Conservation (phyloP, 768 basidiomycete species). For the Suillus decipiens region DNA sequence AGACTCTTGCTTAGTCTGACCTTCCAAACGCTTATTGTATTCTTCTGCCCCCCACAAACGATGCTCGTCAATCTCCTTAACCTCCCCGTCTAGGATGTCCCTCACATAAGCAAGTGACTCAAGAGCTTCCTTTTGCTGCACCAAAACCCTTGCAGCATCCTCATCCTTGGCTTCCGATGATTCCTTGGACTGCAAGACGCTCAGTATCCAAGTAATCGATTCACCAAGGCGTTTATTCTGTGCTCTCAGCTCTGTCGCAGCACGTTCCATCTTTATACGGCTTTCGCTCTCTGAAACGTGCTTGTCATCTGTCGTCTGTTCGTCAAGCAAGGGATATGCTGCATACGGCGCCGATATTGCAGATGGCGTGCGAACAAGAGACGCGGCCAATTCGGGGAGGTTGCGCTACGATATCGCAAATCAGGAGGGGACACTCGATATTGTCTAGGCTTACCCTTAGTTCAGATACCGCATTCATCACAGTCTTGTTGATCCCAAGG, state of each 20-base stretch:
- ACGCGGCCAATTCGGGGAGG: constrained; percentile 79
- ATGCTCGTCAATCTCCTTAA: constrained; percentile 61
- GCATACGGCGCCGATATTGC: constrained; percentile 39
- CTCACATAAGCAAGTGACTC: constrained; percentile 78
- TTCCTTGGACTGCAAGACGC: constrained; percentile 60
- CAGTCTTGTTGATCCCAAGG: constrained; percentile 80
- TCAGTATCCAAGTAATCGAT: constrained; percentile 74
- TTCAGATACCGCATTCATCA: constrained; percentile 80
- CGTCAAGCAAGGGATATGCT: constrained; percentile 66
- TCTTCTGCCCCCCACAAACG: constrained; percentile 62
- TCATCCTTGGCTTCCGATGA: constrained; percentile 41
- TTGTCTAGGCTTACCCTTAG: constrained; percentile 53
- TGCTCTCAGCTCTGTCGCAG: constrained; percentile 52
- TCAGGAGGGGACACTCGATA: constrained; percentile 6
- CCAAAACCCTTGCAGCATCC: constrained; percentile 43
- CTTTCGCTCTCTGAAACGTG: constrained; percentile 70
- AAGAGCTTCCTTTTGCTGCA: constrained; percentile 59
- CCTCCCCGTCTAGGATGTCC: constrained; percentile 63
- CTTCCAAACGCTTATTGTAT: constrained; percentile 38
- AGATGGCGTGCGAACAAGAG: constrained; percentile 57
- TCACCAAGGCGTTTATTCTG: constrained; percentile 68
- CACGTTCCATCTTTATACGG: constrained; percentile 71
- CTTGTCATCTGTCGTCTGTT: constrained; percentile 55
- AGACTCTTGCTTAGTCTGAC: constrained; percentile 26
- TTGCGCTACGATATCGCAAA: constrained; percentile 56